phyloP scores from a whole-genome alignment of 768 basidiomycete species.

The Artomyces pyxidatus region DNA sequence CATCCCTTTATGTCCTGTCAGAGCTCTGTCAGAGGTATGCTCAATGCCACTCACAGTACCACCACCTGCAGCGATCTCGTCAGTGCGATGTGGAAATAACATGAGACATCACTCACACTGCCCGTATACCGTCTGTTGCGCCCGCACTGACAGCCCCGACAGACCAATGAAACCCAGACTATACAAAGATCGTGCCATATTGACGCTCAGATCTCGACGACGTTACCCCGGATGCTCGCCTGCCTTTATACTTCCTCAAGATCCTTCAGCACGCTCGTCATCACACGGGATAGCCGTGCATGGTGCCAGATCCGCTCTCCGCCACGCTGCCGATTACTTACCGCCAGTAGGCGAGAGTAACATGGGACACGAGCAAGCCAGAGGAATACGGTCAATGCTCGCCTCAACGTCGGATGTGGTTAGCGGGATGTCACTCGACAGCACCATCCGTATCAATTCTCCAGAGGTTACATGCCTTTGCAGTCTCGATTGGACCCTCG shows the following conservation, averaged over 20 bases:
- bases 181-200: slow-evolving; percentile 5
- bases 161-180: slow-evolving; percentile 11
- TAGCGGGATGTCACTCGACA: not conserved
- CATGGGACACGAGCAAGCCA: not conserved
- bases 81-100: not conserved
- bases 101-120: slow-evolving; percentile 13
- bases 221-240: too few species aligned
- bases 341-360: not conserved
- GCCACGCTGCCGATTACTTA: not conserved
- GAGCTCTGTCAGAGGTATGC: too few species aligned
- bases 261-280: too few species aligned
- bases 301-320: not conserved
- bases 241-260: too few species aligned
- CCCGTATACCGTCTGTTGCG: slow-evolving; percentile 9
- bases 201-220: slow-evolving; percentile 1
- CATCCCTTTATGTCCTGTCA: slow-evolving; percentile 28
- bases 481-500: too few species aligned
- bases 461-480: not conserved
- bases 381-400: slow-evolving; percentile 10
- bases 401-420: slow-evolving; percentile 11
- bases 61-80: slow-evolving; percentile 7
- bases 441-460: not conserved
- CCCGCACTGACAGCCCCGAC: slow-evolving; percentile 7
- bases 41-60: slow-evolving; percentile 16
- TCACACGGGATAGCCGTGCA: too few species aligned